Evolutionary conservation across 225 moss, liverwort and hornwort genomes (phyloP), one percentile per base, ranked within the genome.

Genomic region (Pseudisothecium myosuroides): DNA sequence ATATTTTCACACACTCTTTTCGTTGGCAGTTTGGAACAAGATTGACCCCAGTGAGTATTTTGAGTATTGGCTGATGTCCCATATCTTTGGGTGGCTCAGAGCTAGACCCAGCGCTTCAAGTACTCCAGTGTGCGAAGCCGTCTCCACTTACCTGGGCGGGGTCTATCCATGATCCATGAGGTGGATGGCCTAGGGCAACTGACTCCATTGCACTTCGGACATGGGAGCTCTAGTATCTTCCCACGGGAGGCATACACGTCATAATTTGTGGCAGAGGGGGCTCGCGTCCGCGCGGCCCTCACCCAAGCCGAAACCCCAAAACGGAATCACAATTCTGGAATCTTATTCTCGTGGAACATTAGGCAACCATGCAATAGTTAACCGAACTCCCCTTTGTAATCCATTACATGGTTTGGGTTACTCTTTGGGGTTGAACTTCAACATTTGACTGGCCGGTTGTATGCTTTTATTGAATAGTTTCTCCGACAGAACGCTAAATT

Each of bases 111-210:
- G 77, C 6, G 4, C 26, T 83, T 54, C 11, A 88, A 83, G 4
- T 28, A 63, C 4, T 27, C 47, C 34, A 0, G 43, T 0, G 6
- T 4, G 45, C n/a, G 1, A 0, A 0, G 0, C 0, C 0, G 0
- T 0, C 0, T 0, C 0, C 1, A 93, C 93, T 95, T 93, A 95
- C 94, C 95, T 95, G 93, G 94, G 94, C 93, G 92, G 92, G 95
- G 92, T 82, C 78, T 0, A 90, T 96, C 93, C 90, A 26, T 89
- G 55, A 90, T 64, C 95, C 4, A 0, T 0, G 1, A 15, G 27
- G 71, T 37, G 69, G 81, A 87, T 31, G 59, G 17, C 24, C 34
- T 85, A 5, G 72, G 3, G 59, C 0, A 4, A 2, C 58, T 5
- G 1, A 2, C n/a, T 6, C 86, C 61, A 63, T 86, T 86, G 86